A percentile compares a stretch with the other conserved stretches of the same genome.
Conservation (phyloP, 2,329 filamentous ascomycete species). For the Fusarium virguliforme region DNA sequence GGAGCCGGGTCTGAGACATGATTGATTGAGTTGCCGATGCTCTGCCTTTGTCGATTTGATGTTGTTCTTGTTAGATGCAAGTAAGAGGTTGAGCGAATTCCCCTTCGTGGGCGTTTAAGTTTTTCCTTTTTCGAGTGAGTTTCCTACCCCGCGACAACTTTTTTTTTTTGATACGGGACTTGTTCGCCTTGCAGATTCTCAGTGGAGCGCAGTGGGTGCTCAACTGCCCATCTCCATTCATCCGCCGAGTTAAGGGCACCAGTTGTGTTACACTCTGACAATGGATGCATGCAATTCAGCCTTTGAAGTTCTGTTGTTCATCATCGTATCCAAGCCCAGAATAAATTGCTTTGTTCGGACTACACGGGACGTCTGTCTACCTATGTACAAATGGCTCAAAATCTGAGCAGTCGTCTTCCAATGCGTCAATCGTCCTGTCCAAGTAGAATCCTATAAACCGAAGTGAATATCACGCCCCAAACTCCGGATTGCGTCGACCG, state of each 20-base stretch:
- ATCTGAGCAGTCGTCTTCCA: conserved; percentile 8
- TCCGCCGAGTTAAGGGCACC: background rate
- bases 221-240: background rate
- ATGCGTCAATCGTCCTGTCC: conserved; percentile 6
- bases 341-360: conserved; percentile 5
- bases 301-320: background rate
- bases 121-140: conserved; percentile 10
- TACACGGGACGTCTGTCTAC: background rate
- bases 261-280: conserved; percentile 1
- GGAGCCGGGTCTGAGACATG: conserved; percentile 64
- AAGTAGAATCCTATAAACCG: conserved; percentile 26
- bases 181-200: conserved; percentile 9
- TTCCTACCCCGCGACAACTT: conserved; percentile 17
- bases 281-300: background rate
- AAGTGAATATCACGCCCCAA: conserved; percentile 32
- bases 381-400: conserved; percentile 23
- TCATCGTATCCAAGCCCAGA: background rate
- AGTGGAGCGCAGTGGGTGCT: conserved; percentile 18
- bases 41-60: background rate
- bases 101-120: conserved; percentile 4
- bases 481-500: conserved; percentile 5
- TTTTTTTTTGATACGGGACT: conserved; percentile 3
- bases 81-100: background rate
- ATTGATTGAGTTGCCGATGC: background rate
- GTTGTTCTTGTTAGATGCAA: background rate